phyloP scores from a whole-genome alignment of 768 basidiomycete genomes.

The Lanmaoa pseudosensibilis region DNA sequence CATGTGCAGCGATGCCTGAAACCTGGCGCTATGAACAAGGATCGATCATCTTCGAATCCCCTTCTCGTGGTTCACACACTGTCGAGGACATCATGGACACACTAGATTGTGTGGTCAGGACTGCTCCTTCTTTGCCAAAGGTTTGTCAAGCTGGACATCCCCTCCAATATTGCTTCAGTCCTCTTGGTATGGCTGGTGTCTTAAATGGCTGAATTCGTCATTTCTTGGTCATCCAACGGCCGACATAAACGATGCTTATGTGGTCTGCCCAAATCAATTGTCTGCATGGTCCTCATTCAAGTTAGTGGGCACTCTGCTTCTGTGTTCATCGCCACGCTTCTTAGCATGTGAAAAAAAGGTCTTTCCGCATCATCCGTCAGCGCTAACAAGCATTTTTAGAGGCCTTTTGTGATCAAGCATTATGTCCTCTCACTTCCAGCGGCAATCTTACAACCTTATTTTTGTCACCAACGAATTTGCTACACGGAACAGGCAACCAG shows the following conservation, averaged over 20 bases:
- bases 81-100: neutral
- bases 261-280: neutral
- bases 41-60: neutral
- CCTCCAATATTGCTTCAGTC: neutral
- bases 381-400: neutral
- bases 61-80: neutral
- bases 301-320: neutral
- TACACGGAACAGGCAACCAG: neutral
- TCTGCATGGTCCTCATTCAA: neutral
- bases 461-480: neutral
- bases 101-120: neutral
- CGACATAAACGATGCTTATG: neutral
- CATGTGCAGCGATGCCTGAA: neutral
- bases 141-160: neutral
- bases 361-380: neutral
- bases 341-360: neutral
- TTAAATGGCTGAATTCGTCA: neutral
- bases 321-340: neutral
- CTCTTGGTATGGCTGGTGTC: neutral
- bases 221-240: neutral
- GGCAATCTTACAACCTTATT: too few relatives aligned
- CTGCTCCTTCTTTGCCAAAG: neutral
- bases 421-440: neutral
- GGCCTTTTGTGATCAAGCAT: neutral
- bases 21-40: neutral